Evolutionary conservation across 2,329 filamentous ascomycete genomes (phyloP), one percentile per base, ranked within the genome.

Genomic region (Stachybotrys chartarum): DNA sequence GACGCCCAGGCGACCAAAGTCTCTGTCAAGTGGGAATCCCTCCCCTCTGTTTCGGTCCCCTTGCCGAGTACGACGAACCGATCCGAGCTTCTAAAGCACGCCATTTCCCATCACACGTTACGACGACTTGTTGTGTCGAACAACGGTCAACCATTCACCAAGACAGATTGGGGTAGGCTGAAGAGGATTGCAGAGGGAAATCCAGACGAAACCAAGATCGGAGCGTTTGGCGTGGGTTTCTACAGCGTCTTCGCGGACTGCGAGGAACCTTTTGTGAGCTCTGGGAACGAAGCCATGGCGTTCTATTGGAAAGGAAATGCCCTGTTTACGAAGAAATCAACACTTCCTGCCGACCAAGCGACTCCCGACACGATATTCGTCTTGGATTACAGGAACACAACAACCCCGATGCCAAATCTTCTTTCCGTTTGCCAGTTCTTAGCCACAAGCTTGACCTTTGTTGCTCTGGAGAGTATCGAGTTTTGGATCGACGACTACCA

Each of bases 251-350:
- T 99, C 70, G 90, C 94, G 58, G 94, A 99, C 69, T 99, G 93
- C 69, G 95, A 99, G 72, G 91, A 97, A 63, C 94, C 94, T 0
- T 97, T 99, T 67, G 89, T 99, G 60, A 94, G 91, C 61, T 97
- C 93, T 1, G 94, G 94, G 1, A 83, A 81, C 59, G 87, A 96
- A 72, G 92, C 91, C 44, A 97, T 99, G 90, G 93, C 93, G 0
- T 99, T 99, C 68, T 99, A 97, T 75, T 99, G 94, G 95, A 97
- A 97, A 71, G 92, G 89, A n/a, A 97, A 97, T 70, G 90, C 91
- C 6, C 80, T 99, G 1, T 97, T 96, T 69, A 99, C 95, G 30
- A 88, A 92, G 64, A 90, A 91, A 62, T 80, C 94, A 24, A 85
- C 86, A 61, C 74, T 97, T 7, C 85, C 88, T 1, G 78, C 83